Percentiles rank a stretch among this genome's conserved stretches.
These are phyloP conservation scores for Forsythia viridissima DNA, from an alignment of 257 asterid species.

Conservation along the genomic window DNA sequence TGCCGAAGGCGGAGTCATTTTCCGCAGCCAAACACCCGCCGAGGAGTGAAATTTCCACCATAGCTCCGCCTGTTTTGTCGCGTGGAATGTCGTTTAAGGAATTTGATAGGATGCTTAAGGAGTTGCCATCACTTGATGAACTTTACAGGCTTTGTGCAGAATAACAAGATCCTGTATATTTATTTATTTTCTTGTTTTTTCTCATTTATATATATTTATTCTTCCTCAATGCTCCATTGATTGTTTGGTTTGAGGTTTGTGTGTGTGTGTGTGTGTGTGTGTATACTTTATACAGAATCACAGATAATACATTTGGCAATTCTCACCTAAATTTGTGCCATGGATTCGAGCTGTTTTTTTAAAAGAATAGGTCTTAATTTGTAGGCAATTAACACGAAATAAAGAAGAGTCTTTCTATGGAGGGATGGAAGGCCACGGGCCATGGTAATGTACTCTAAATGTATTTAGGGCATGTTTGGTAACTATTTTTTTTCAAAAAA, in stretches of 20 bases:
- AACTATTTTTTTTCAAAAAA: too few species aligned
- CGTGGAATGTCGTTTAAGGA: conserved; percentile 36
- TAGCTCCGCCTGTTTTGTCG: conserved; percentile 1
- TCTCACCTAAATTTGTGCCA: too few species aligned
- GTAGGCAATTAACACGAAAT: too few species aligned
- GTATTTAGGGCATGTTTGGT: too few species aligned
- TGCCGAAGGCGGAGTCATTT: conserved; percentile 2
- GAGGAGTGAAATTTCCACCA: not conserved
- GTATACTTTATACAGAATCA: too few species aligned
- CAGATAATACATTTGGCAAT: too few species aligned
- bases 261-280: not conserved
- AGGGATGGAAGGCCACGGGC: too few species aligned
- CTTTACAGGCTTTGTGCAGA: conserved; percentile 4
- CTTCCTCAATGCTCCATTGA: conserved; percentile 1
- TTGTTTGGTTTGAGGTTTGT: not conserved
- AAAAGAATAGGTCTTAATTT: too few species aligned
- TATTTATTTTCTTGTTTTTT: not conserved
- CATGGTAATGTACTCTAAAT: too few species aligned
- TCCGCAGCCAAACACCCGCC: conserved; percentile 13
- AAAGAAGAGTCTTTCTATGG: too few species aligned
- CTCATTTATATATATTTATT: not conserved
- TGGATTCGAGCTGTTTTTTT: too few species aligned
- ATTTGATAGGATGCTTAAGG: conserved; percentile 35
- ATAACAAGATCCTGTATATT: not conserved
- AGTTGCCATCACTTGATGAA: conserved; percentile 44